Base-by-base conservation (phyloP, 2,329 filamentous ascomycete genomes). In the Trichoderma guizhouense region DNA sequence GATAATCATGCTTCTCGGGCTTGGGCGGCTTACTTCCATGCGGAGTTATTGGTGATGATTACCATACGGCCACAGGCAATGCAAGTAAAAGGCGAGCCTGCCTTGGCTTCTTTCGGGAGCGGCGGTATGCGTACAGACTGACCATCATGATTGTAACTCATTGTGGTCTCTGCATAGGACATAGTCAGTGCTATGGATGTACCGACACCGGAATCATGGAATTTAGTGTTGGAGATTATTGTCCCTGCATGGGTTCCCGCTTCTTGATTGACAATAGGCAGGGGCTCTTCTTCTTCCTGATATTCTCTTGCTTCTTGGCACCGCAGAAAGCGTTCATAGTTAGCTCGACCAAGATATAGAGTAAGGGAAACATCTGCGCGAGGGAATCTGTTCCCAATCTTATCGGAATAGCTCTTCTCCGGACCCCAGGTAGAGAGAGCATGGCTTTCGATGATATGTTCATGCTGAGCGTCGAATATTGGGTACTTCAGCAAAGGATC, bases 271-370 rank as follows among this genome's bases (percentile, higher is more conserved):
- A n/a, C 21, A 0, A 26, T 15, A 43, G 18, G 1, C 4, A 18
- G 3, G 0, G 9, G 3, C 18, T 32, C 34, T 14, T 43, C 34
- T 1, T 11, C 14, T 12, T 36, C 32, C 14, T 21, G 14, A 30
- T 7, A 34, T 0, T 67, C 64, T 67, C 64, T 67, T 15, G 36
- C 5, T 28, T 34, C 51, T 15, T 67, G 64, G 11, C 64, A 67
- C 26, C 64, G 51, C 8, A 67, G 11, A 32, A 32, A 67, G 0
- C 64, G 64, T 28, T 67, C 64, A n/a, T 30, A 67, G 3, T 67
- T 67, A 0, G 32, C n/a, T 0, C 36, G 43, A 1, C 51, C 64
- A 2, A 67, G 51, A 21, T 18, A 53, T 14, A 24, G 9, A 1
- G 64, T 53, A 58, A 67, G 64, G 2, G 32, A 18, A 1, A 6